Evolutionary conservation across 371 early-diverging fungal genomes (phyloP).

Genomic region (Amoeboaphelidium occidentale): DNA sequence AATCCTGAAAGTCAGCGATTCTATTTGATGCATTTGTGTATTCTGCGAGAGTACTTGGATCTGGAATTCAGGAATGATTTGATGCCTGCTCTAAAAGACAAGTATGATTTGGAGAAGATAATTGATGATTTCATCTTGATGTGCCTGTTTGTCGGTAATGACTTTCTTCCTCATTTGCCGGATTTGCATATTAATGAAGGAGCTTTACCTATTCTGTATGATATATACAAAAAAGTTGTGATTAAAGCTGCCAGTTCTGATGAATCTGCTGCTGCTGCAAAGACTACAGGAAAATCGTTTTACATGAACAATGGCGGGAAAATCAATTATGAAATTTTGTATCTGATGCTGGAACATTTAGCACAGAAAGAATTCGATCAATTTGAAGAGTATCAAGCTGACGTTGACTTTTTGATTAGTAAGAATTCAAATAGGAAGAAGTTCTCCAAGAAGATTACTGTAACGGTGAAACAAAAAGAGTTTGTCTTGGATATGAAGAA

Average conservation of each 20-base stretch:
- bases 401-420: neutral
- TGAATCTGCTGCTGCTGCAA: no score
- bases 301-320: conserved; percentile 69
- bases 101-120: conserved; percentile 66
- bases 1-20: conserved; percentile 30
- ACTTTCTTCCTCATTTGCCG: conserved; percentile 96
- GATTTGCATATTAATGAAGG: conserved; percentile 92
- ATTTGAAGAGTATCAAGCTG: conserved; percentile 32
- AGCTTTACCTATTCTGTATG: conserved; percentile 71
- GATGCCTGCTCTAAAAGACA: conserved; percentile 4
- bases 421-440: no score
- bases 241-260: conserved; percentile 37
- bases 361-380: conserved; percentile 54
- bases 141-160: conserved; percentile 99
- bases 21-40: conserved; percentile 60
- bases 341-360: conserved; percentile 44
- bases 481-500: no score
- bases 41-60: conserved; percentile 79
- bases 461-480: no score
- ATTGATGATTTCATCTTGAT: conserved; percentile 98
- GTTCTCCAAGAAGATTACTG: no score
- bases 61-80: conserved; percentile 40
- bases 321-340: conserved; percentile 11
- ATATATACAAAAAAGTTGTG: conserved; percentile 63
- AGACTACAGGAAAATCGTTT: no score